Percentiles rank a stretch among this genome's conserved stretches.
These are phyloP conservation scores for Fraxinus greggii DNA, from an alignment of 305 asterid species.

Conservation along the genomic window DNA sequence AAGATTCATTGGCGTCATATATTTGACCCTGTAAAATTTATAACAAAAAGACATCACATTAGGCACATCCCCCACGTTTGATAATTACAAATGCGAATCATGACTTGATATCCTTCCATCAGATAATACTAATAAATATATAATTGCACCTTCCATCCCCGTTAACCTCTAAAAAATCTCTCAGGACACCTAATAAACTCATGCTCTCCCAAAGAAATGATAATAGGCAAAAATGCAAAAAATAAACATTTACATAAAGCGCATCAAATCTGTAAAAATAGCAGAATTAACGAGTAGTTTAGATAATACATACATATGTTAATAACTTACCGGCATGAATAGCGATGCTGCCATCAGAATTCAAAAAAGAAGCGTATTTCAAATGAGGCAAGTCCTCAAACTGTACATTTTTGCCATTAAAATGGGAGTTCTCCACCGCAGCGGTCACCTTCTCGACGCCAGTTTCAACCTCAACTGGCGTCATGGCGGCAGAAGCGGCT, in stretches of 20 bases:
- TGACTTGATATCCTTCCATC: not conserved
- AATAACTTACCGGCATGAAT: slow-evolving; percentile 83
- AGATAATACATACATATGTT: not conserved
- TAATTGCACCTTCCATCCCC: not conserved
- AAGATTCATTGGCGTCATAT: not conserved
- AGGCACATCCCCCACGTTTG: not conserved
- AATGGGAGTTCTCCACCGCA: slow-evolving; percentile 35
- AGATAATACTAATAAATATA: not conserved
- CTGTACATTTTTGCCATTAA: slow-evolving; percentile 48
- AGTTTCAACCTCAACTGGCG: slow-evolving; percentile 52
- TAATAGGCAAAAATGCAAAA: not conserved
- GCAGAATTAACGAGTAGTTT: not conserved
- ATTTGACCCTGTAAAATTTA: not conserved
- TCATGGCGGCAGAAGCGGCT: slow-evolving; percentile 40
- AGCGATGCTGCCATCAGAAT: slow-evolving; percentile 80
- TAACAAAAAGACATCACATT: not conserved
- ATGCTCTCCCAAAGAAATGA: not conserved
- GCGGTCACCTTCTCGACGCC: slow-evolving; percentile 47
- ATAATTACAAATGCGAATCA: not conserved
- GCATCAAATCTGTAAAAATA: not conserved
- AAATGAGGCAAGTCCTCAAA: slow-evolving; percentile 40
- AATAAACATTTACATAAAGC: not conserved
- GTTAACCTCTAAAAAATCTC: not conserved
- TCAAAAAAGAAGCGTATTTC: slow-evolving; percentile 64
- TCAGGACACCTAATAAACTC: not conserved